Evolutionary conservation across 2,329 filamentous ascomycete genomes (phyloP).

Genomic region (Exophiala sideris): DNA sequence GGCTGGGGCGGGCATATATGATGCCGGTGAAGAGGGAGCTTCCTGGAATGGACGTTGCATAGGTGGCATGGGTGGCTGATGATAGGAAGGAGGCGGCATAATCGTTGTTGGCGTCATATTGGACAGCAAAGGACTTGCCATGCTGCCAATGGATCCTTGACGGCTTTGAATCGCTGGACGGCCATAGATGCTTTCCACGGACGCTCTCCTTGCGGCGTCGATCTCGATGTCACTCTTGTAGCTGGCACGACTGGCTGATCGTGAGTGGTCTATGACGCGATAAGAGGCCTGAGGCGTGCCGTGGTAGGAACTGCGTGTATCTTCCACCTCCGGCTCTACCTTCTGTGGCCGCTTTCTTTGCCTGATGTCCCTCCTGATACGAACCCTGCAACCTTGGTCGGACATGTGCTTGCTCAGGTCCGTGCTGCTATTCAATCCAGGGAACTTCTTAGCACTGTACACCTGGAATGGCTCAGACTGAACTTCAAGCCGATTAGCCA

Average conservation of each 20-base stretch:
- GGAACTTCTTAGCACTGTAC: slow-evolving; percentile 97
- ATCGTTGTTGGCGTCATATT: slow-evolving; percentile 6
- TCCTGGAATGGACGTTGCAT: slow-evolving; percentile 1
- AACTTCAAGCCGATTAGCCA: slow-evolving; percentile 85
- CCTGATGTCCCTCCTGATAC: slow-evolving; percentile 88
- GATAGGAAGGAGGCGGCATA: slow-evolving; percentile 21
- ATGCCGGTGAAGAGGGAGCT: not conserved
- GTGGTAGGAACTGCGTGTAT: slow-evolving; percentile 19
- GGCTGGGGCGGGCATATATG: slow-evolving; percentile 1
- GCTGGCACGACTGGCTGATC: slow-evolving; percentile 24
- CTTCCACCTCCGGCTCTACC: slow-evolving; percentile 17
- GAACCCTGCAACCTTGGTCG: slow-evolving; percentile 93
- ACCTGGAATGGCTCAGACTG: slow-evolving; percentile 84
- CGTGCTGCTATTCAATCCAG: slow-evolving; percentile 86
- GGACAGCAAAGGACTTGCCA: slow-evolving; percentile 15
- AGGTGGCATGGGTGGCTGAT: not conserved
- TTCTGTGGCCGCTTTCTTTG: slow-evolving; percentile 68
- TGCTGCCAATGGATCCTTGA: slow-evolving; percentile 10
- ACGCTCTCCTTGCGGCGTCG: slow-evolving; percentile 12
- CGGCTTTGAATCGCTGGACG: slow-evolving; percentile 11
- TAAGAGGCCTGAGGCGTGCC: slow-evolving; percentile 14
- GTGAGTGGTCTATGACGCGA: slow-evolving; percentile 16
- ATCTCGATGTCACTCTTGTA: slow-evolving; percentile 16
- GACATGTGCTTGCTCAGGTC: slow-evolving; percentile 83
- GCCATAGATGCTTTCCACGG: slow-evolving; percentile 22